Conservation (phyloP, 257 asterid species). For the Solanum paucissectum region DNA sequence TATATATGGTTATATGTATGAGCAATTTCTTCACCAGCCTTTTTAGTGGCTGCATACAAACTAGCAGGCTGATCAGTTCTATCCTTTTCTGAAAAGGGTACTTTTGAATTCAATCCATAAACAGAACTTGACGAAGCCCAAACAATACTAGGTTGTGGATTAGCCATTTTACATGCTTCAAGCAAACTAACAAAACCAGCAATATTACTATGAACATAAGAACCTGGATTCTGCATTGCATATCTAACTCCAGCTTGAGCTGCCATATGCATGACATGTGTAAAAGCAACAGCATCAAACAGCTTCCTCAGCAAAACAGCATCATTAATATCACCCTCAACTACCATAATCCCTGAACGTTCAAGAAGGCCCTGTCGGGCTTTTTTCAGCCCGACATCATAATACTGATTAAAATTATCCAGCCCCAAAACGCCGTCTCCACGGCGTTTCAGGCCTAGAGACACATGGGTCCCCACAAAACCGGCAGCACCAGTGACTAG, state of each 20-base stretch:
- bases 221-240: slow-evolving; percentile 65
- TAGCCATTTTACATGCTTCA: slow-evolving; percentile 48
- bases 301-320: slow-evolving; percentile 35
- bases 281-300: slow-evolving; percentile 43
- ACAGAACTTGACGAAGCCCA: slow-evolving; percentile 91
- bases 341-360: slow-evolving; percentile 38
- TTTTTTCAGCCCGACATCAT: slow-evolving; percentile 61
- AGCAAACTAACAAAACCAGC: slow-evolving; percentile 60
- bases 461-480: slow-evolving; percentile 64
- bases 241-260: slow-evolving; percentile 88
- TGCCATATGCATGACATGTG: slow-evolving; percentile 77
- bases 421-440: slow-evolving; percentile 83
- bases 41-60: slow-evolving; percentile 75
- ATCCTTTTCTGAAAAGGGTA: slow-evolving; percentile 69
- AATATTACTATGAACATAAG: slow-evolving; percentile 60
- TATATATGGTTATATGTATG: slow-evolving; percentile 69
- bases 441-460: slow-evolving; percentile 42
- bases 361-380: slow-evolving; percentile 52
- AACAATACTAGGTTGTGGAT: slow-evolving; percentile 59
- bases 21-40: slow-evolving; percentile 84
- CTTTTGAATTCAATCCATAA: slow-evolving; percentile 74
- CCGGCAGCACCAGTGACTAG: slow-evolving; percentile 87
- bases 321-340: slow-evolving; percentile 57
- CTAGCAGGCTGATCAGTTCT: slow-evolving; percentile 77
- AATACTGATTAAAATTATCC: slow-evolving; percentile 64